These are phyloP conservation scores for Monosporascus sp. DNA, from an alignment of 2,329 filamentous ascomycete species.

Conservation along the genomic window DNA sequence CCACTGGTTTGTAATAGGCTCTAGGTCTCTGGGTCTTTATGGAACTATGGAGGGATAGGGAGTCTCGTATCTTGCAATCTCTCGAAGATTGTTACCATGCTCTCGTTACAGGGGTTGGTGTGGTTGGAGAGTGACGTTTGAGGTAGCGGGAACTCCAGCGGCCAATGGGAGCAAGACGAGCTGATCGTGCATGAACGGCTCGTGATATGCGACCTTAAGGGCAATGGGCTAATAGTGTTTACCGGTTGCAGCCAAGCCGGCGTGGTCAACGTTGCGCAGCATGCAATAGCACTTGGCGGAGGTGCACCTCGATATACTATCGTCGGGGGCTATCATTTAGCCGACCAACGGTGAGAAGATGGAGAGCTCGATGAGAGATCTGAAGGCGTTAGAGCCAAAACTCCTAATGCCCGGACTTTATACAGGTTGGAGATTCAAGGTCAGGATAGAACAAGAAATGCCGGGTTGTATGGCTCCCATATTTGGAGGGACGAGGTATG, in stretches of 20 bases:
- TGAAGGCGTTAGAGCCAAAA: slow-evolving; percentile 40
- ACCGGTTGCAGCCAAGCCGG: slow-evolving; percentile 52
- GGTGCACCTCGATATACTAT: slow-evolving; percentile 40
- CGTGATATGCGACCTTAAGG: slow-evolving; percentile 47
- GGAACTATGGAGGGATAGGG: too few species aligned
- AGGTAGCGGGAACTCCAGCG: too few species aligned
- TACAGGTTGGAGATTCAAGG: slow-evolving; percentile 50
- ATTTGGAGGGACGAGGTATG: slow-evolving; percentile 39
- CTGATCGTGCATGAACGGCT: slow-evolving; percentile 47
- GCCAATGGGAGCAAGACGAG: slow-evolving; percentile 41
- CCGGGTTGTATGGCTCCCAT: slow-evolving; percentile 43
- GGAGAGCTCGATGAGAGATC: slow-evolving; percentile 38
- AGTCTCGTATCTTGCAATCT: too few species aligned
- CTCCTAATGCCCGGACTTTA: slow-evolving; percentile 50
- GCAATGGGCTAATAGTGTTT: slow-evolving; percentile 47
- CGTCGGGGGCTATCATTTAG: slow-evolving; percentile 49
- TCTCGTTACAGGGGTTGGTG: too few species aligned
- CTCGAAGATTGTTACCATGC: too few species aligned
- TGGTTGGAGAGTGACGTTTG: too few species aligned
- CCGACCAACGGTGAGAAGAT: slow-evolving; percentile 38
- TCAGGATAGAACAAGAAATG: slow-evolving; percentile 42
- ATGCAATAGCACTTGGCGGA: slow-evolving; percentile 35
- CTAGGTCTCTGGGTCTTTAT: too few species aligned
- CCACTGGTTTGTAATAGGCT: too few species aligned
- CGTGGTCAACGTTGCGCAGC: slow-evolving; percentile 44